These are phyloP conservation scores for Xeromyces bisporus DNA, from an alignment of 495 filamentous ascomycete genomes.

Conservation along the genomic window DNA sequence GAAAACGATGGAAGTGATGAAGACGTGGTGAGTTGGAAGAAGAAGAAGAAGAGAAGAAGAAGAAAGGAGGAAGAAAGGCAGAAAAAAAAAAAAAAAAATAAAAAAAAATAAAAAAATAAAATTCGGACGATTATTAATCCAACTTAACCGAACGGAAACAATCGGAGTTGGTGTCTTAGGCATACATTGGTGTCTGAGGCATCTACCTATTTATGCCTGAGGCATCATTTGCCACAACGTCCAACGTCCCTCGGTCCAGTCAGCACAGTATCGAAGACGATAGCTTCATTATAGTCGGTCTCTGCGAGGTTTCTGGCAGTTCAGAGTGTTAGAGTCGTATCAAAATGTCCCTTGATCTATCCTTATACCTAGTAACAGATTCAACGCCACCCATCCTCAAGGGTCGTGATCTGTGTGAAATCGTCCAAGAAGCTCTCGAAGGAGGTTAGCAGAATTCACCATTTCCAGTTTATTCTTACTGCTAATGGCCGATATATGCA, in stretches of 20 bases:
- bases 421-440: slow-evolving; percentile 59
- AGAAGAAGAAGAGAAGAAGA: slow-evolving; percentile 2
- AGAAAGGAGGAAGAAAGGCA: slow-evolving; percentile 3
- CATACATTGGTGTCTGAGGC: too few relatives aligned
- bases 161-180: too few relatives aligned
- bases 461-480: slow-evolving; percentile 1
- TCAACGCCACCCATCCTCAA: slow-evolving; percentile 67
- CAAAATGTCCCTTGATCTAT: slow-evolving; percentile 34
- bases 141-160: too few relatives aligned
- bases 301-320: too few relatives aligned
- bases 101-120: too few relatives aligned
- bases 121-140: too few relatives aligned
- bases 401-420: slow-evolving; percentile 45
- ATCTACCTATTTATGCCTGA: too few relatives aligned
- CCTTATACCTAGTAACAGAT: slow-evolving; percentile 84
- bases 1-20: not conserved
- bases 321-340: too few relatives aligned
- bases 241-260: too few relatives aligned
- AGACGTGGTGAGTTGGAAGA: slow-evolving; percentile 1
- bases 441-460: slow-evolving; percentile 35
- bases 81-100: slow-evolving; percentile 1
- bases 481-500: slow-evolving; percentile 12
- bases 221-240: too few relatives aligned
- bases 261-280: too few relatives aligned
- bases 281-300: too few relatives aligned